These are phyloP conservation scores for Brassica rapa DNA, from an alignment of 345 rosid species.

Conservation along the genomic window DNA sequence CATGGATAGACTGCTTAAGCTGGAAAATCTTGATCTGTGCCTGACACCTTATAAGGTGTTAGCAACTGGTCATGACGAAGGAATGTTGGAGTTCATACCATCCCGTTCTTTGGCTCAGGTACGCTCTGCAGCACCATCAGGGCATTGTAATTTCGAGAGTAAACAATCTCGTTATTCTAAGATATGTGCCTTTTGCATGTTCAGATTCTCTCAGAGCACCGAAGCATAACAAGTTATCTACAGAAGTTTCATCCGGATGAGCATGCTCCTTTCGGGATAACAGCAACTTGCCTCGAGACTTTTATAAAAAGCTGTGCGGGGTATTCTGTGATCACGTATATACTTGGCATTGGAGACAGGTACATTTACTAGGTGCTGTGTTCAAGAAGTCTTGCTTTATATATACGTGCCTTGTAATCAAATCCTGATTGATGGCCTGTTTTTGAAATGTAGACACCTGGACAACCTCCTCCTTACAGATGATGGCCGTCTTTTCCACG, in stretches of 20 bases:
- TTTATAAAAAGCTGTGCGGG: slow-evolving; percentile 99
- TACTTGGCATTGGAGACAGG: slow-evolving; percentile 99
- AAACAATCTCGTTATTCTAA: not conserved
- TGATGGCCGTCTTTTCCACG: slow-evolving; percentile 96
- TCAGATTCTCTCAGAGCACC: slow-evolving; percentile 92
- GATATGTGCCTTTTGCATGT: slow-evolving; percentile 21
- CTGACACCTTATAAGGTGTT: slow-evolving; percentile 93
- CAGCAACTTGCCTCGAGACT: slow-evolving; percentile 92
- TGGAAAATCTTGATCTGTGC: slow-evolving; percentile 91
- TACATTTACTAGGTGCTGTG: not conserved
- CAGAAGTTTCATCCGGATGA: slow-evolving; percentile 98
- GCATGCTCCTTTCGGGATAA: slow-evolving; percentile 92
- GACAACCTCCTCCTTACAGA: slow-evolving; percentile 97
- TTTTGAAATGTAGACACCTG: slow-evolving; percentile 64
- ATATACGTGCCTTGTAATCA: not conserved
- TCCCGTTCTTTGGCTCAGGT: slow-evolving; percentile 95
- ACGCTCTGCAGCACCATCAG: slow-evolving; percentile 4
- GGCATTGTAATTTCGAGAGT: not conserved
- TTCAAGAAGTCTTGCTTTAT: not conserved
- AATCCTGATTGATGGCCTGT: slow-evolving; percentile 3
- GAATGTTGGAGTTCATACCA: slow-evolving; percentile 97
- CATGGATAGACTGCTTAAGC: slow-evolving; percentile 95
- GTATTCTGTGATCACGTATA: slow-evolving; percentile 94
- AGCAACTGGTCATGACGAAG: slow-evolving; percentile 98
- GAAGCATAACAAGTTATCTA: slow-evolving; percentile 86